Evolutionary conservation across 2,329 filamentous ascomycete genomes (phyloP).

Genomic region (Sarocladium kiliense): DNA sequence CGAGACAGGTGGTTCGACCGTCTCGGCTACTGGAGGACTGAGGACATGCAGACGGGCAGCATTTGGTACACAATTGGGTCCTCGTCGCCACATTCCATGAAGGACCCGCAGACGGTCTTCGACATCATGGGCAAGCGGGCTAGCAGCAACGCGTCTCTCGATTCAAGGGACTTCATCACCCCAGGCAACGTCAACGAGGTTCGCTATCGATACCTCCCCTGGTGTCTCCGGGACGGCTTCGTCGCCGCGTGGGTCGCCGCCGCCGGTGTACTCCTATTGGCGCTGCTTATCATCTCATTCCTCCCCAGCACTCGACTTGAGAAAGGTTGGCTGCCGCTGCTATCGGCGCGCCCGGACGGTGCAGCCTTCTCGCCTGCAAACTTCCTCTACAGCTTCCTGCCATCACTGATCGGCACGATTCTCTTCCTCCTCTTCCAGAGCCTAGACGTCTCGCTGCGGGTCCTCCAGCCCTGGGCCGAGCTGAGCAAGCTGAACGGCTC

Average conservation of each 20-base stretch:
- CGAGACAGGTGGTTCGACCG: slow-evolving; percentile 58
- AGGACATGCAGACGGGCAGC: slow-evolving; percentile 54
- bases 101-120: slow-evolving; percentile 17
- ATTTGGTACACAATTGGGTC: slow-evolving; percentile 75
- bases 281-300: slow-evolving; percentile 75
- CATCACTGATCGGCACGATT: slow-evolving; percentile 60
- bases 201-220: slow-evolving; percentile 63
- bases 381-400: slow-evolving; percentile 79
- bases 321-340: slow-evolving; percentile 65
- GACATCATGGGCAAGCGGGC: slow-evolving; percentile 20
- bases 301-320: slow-evolving; percentile 60
- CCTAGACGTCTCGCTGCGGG: slow-evolving; percentile 60
- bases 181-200: slow-evolving; percentile 17
- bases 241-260: slow-evolving; percentile 63
- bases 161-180: slow-evolving; percentile 18
- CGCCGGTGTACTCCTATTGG: slow-evolving; percentile 57
- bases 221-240: slow-evolving; percentile 64
- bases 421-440: slow-evolving; percentile 63
- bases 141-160: slow-evolving; percentile 25
- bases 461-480: slow-evolving; percentile 65
- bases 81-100: slow-evolving; percentile 25
- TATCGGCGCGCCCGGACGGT: slow-evolving; percentile 54
- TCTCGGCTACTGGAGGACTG: slow-evolving; percentile 81
- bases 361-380: slow-evolving; percentile 78
- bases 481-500: slow-evolving; percentile 53